These are phyloP conservation scores for Trichosporon sp. DNA, from an alignment of 1,284 basidiomycete genomes.

Conservation along the genomic window DNA sequence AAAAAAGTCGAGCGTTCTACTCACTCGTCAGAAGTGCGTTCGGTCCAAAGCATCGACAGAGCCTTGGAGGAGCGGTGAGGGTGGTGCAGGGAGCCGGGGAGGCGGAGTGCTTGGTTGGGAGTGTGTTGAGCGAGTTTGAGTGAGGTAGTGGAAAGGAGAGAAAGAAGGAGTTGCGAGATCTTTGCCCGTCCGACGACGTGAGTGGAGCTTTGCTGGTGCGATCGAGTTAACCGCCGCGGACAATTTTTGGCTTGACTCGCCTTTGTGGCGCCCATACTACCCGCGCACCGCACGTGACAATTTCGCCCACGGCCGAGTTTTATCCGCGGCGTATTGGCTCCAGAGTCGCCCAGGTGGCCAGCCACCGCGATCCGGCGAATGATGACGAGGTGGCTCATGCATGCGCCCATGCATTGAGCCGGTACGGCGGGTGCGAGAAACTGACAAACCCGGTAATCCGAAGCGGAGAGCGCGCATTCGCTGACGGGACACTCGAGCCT, in stretches of 20 bases:
- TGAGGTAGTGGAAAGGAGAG: slow-evolving; percentile 18
- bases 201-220: background rate
- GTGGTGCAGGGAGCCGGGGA: slow-evolving; percentile 17
- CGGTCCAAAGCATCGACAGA: slow-evolving; percentile 52
- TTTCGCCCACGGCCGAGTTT: slow-evolving; percentile 13
- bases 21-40: slow-evolving; percentile 57
- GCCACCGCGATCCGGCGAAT: background rate
- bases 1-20: slow-evolving; percentile 27
- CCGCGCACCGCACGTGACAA: slow-evolving; percentile 1
- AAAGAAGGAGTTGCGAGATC: background rate
- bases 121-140: background rate
- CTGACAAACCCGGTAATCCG: background rate
- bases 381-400: slow-evolving; percentile 4
- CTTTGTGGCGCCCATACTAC: slow-evolving; percentile 1
- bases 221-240: slow-evolving; percentile 20
- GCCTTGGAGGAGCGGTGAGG: slow-evolving; percentile 9
- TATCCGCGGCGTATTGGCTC: background rate
- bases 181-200: background rate
- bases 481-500: background rate
- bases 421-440: background rate
- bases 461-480: background rate
- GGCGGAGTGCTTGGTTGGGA: background rate
- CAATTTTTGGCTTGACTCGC: slow-evolving; percentile 17
- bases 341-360: background rate
- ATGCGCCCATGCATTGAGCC: background rate